Percentiles rank a stretch among this genome's conserved stretches.
phyloP scores from a whole-genome alignment of 345 rosid genomes.

The Camelina neglecta region DNA sequence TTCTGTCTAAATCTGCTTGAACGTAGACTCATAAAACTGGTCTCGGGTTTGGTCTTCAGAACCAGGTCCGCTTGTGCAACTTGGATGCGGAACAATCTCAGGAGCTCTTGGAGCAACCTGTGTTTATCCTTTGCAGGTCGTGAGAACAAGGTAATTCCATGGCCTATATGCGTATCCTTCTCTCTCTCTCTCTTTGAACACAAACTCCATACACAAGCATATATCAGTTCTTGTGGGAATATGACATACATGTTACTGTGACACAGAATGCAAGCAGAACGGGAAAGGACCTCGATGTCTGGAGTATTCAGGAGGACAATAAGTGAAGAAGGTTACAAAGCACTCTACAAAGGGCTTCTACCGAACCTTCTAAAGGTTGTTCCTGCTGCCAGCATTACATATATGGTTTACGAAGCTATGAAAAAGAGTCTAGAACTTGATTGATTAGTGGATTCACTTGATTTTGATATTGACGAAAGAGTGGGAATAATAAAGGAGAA shows the following conservation, averaged over 20 bases:
- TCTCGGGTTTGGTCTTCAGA: constrained; percentile 47
- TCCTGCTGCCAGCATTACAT: constrained; percentile 58
- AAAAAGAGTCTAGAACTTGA: constrained; percentile 81
- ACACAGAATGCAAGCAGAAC: constrained; percentile 89
- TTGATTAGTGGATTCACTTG: constrained; percentile 30
- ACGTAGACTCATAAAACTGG: constrained; percentile 1
- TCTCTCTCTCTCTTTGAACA: neutral
- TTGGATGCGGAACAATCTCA: constrained; percentile 88
- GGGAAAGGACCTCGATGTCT: constrained; percentile 64
- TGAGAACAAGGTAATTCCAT: constrained; percentile 74
- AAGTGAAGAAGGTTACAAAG: constrained; percentile 68
- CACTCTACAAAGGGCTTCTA: constrained; percentile 82
- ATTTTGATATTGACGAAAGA: constrained; percentile 44
- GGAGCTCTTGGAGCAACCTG: constrained; percentile 94
- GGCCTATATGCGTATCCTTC: neutral
- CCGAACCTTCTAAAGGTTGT: constrained; percentile 82
- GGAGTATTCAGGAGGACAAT: constrained; percentile 79
- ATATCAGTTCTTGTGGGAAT: neutral
- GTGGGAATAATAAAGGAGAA: constrained; percentile 33
- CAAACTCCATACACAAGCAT: neutral
- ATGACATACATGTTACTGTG: constrained; percentile 7
- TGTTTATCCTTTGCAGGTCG: constrained; percentile 94
- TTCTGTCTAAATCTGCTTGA: constrained; percentile 6
- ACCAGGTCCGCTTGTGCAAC: constrained; percentile 86
- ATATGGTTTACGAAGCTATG: constrained; percentile 78